Evolutionary conservation across 1,139 yeast genomes (phyloP), one percentile per base, ranked within the genome.

Genomic region (Candida smagusa): DNA sequence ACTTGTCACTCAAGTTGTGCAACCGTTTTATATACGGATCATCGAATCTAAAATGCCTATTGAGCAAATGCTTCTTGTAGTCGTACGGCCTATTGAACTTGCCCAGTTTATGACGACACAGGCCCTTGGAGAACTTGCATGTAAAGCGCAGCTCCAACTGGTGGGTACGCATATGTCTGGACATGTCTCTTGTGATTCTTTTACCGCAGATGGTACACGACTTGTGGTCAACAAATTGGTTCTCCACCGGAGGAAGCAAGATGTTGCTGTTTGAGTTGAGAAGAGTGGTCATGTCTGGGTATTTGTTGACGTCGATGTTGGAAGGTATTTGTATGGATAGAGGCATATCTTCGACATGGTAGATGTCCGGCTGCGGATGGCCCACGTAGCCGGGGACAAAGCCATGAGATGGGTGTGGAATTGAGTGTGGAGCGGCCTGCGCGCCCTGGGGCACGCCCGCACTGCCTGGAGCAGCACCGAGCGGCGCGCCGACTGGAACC

Each of bases 71-170:
- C 49, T 81, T 81, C 52, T 81, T 81, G 59, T 68, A 80, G 54
- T 81, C 88, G 52, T 81, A 81, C 2, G 84, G 85, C 32, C 88
- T 65, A 59, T 81, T 81, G 59, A 81, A 81, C 36, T 48, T 52
- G 30, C 58, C 83, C 33, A 81, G 71, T 50, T 74, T 79, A 55
- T 81, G 87, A 9, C 72, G 64, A 53, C 88, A 81, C 38, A 63
- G 62, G 12, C 61, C 63, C 38, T 73, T 64, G 13, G 86, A 84
- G 49, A 71, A 81, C 21, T 77, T 68, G 53, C 88, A 81, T 29
- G 60, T 66, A 52, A 81, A 81, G 37, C 87, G 59, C 3, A 82
- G 69, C 12, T 72, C 73, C 9, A 65, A 59, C 50, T 78, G 81
- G 55, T 81, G 88, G 1, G 83, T 81, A 40, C 87, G 59, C 67